Base-by-base conservation (phyloP, 192 early-diverging fungal genomes). In the Coemansia sp. region DNA sequence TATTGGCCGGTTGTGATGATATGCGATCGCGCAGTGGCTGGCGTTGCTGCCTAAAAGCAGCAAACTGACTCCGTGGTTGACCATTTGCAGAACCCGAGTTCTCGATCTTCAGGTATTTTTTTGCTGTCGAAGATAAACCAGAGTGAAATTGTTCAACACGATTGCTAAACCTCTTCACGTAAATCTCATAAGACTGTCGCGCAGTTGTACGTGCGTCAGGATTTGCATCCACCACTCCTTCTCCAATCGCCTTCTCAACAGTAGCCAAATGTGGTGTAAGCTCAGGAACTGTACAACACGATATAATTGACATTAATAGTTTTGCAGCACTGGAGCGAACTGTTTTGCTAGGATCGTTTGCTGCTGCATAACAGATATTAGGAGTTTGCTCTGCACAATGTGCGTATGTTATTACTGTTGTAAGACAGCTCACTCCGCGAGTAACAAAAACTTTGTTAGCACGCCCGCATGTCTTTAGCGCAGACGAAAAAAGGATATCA, bases 361-460 rank as follows among this genome's bases (percentile, higher is more conserved):
- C 39, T 11, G 88, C 70, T 0, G 84, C 78, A 22, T 84, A 76
- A 59, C 85, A 85, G 23, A 91, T 79, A 21, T 76, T 82, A 7
- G 85, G 85, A 6, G 87, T 73, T 24, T 87, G 73, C 22, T 78
- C 70, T 8, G 87, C 71, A 7, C 89, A 57, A 27, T 85, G 80
- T 11, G 84, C 74, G 21, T 84, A 68, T n/a, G 84, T 84, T 61
- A 92, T 87, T 0, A 91, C 87, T 1, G 79, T 80, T 17, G 78
- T 85, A 33, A 92, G 67, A 25, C 88, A 87, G 61, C 84, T 83
- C 29, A 85, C 66, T 5, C 86, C 88, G 50, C 87, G 84, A 4
- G 75, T 80, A 31, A 90, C 85, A 77, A 88, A 86, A 25, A 93
- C 86, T 65, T 89, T 89, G 80, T 92, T 93, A n/a, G 90, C 85